phyloP scores from a whole-genome alignment of 1,284 basidiomycete species.

The Rhodotorula mucilaginosa region DNA sequence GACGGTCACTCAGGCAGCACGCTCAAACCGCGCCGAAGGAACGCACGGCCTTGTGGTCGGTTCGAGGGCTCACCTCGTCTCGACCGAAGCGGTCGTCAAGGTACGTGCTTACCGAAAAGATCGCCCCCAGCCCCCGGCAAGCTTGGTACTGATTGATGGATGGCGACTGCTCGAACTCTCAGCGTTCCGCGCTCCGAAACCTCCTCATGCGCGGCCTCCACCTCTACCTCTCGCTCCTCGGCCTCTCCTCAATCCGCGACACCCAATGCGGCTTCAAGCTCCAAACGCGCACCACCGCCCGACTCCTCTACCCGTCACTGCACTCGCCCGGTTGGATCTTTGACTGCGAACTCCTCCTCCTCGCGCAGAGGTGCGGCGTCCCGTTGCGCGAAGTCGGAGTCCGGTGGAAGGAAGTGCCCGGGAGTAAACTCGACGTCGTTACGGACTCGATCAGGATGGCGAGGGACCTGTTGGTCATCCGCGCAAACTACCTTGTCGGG shows the following conservation, averaged over 20 bases:
- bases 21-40: neutral
- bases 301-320: constrained; percentile 74
- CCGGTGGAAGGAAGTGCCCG: constrained; percentile 85
- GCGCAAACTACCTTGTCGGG: constrained; percentile 76
- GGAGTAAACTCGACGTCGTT: constrained; percentile 83
- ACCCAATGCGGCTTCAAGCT: constrained; percentile 97
- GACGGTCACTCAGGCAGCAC: constrained; percentile 37
- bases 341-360: constrained; percentile 88
- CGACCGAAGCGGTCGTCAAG: constrained; percentile 89
- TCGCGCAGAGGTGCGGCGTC: constrained; percentile 65
- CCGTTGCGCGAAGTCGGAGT: constrained; percentile 82
- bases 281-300: constrained; percentile 74
- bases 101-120: constrained; percentile 44
- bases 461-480: constrained; percentile 74
- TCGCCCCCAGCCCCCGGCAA: neutral
- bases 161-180: too few relatives aligned
- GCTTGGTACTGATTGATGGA: too few relatives aligned
- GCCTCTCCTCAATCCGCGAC: constrained; percentile 77
- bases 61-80: constrained; percentile 85
- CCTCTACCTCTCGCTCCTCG: constrained; percentile 73
- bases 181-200: constrained; percentile 84
- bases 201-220: constrained; percentile 90
- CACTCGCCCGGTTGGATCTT: constrained; percentile 75
- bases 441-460: constrained; percentile 84
- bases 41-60: constrained; percentile 67